Evolutionary conservation across 352 stramenopile genomes (phyloP).

Genomic region (Thalassiosira hispida): DNA sequence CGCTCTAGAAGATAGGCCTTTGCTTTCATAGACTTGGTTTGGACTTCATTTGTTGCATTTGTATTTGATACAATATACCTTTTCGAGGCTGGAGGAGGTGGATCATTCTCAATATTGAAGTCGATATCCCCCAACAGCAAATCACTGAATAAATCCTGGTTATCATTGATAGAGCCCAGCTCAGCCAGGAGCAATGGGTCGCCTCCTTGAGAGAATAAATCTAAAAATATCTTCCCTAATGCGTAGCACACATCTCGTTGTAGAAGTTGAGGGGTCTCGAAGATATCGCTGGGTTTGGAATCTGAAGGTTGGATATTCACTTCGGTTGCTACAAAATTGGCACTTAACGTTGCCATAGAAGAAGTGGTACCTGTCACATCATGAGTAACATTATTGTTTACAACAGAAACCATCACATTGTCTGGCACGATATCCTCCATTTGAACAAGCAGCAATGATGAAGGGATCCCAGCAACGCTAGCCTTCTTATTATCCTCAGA

Average conservation of each 20-base stretch:
- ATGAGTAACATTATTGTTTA: too few species aligned
- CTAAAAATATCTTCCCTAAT: constrained; percentile 13
- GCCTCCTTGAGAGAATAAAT: neutral
- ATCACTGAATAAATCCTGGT: neutral
- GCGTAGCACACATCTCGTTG: constrained; percentile 4
- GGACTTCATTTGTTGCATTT: neutral
- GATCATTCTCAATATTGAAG: neutral
- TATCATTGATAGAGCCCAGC: neutral
- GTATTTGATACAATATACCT: neutral
- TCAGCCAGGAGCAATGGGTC: neutral
- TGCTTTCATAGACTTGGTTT: neutral
- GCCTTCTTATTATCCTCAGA: neutral
- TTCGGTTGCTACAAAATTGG: neutral
- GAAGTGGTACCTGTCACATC: too few species aligned
- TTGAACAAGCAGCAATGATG: neutral
- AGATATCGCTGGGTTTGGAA: neutral
- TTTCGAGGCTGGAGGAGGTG: neutral
- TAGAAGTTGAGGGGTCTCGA: neutral
- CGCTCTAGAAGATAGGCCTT: neutral
- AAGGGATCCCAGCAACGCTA: neutral
- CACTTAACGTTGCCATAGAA: neutral
- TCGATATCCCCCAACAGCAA: constrained; percentile 5
- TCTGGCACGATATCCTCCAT: constrained; percentile 1
- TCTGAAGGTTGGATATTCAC: neutral
- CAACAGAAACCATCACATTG: neutral